Conservation (phyloP, 345 rosid genomes). For the Chamaenerion angustifolium region DNA sequence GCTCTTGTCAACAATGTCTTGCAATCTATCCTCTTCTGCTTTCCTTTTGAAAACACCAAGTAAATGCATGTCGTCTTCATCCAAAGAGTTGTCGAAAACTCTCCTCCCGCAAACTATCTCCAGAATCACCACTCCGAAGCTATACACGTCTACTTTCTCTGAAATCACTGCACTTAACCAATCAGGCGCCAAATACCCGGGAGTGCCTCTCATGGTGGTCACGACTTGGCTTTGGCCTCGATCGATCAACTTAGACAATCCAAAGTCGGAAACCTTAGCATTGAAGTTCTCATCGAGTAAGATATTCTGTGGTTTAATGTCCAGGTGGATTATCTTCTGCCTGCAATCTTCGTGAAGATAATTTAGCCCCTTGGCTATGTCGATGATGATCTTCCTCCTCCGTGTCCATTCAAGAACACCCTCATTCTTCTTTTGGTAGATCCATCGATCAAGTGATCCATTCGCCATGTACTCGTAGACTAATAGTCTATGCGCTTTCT, state of each 20-base stretch:
- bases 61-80: conserved; percentile 14
- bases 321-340: conserved; percentile 13
- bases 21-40: conserved; percentile 6
- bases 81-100: conserved; percentile 11
- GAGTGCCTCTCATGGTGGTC: conserved; percentile 10
- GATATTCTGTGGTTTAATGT: conserved; percentile 13
- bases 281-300: conserved; percentile 6
- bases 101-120: conserved; percentile 15
- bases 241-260: conserved; percentile 11
- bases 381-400: conserved; percentile 20
- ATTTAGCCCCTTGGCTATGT: conserved; percentile 21
- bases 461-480: conserved; percentile 22
- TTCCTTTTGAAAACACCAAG: conserved; percentile 9
- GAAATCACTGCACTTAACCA: conserved; percentile 9
- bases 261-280: conserved; percentile 10
- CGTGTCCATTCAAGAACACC: conserved; percentile 13
- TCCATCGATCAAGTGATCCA: conserved; percentile 22
- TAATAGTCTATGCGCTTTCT: conserved; percentile 18
- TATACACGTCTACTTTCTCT: conserved; percentile 14
- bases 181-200: conserved; percentile 14
- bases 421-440: conserved; percentile 6
- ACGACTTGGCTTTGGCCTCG: conserved; percentile 8
- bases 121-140: conserved; percentile 23
- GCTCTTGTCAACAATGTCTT: conserved; percentile 10
- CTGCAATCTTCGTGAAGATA: conserved; percentile 26